Evolutionary conservation across 2,329 filamentous ascomycete species (phyloP).

Genomic region (Calonectria leucothoes): DNA sequence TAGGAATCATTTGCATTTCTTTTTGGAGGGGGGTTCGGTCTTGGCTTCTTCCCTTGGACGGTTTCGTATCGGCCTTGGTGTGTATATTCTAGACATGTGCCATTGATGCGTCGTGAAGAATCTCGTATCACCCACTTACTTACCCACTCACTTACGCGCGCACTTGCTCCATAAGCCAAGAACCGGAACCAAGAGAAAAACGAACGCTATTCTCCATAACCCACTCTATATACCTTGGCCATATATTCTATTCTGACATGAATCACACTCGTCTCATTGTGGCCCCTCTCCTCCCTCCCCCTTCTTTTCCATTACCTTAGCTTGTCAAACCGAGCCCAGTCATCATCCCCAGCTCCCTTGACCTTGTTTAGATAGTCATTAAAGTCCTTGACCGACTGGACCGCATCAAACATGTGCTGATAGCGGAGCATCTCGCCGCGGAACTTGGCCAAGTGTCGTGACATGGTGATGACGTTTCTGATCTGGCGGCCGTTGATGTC

Average conservation of each 20-base stretch:
- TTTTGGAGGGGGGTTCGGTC: too few species aligned
- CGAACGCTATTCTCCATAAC: neutral
- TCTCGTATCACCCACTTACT: neutral
- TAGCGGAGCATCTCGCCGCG: constrained; percentile 12
- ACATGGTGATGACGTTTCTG: constrained; percentile 38
- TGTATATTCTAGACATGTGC: neutral
- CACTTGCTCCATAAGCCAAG: neutral
- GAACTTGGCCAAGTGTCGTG: constrained; percentile 29
- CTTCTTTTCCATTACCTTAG: constrained; percentile 1
- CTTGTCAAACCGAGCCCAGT: constrained; percentile 16
- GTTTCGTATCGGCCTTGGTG: too few species aligned
- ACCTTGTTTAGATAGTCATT: constrained; percentile 19
- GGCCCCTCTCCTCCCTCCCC: neutral
- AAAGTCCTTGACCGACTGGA: constrained; percentile 22
- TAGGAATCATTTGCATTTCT: neutral
- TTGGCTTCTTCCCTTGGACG: neutral
- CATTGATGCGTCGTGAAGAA: neutral
- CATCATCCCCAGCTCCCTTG: constrained; percentile 24
- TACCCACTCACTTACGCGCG: too few species aligned
- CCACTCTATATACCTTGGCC: neutral
- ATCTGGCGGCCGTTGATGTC: constrained; percentile 47
- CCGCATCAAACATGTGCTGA: constrained; percentile 20
- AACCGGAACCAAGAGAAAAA: neutral
- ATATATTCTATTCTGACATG: neutral
- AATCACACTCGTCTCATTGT: too few species aligned